Base-by-base conservation (phyloP, 768 basidiomycete genomes). In the Leccinum obscurum region DNA sequence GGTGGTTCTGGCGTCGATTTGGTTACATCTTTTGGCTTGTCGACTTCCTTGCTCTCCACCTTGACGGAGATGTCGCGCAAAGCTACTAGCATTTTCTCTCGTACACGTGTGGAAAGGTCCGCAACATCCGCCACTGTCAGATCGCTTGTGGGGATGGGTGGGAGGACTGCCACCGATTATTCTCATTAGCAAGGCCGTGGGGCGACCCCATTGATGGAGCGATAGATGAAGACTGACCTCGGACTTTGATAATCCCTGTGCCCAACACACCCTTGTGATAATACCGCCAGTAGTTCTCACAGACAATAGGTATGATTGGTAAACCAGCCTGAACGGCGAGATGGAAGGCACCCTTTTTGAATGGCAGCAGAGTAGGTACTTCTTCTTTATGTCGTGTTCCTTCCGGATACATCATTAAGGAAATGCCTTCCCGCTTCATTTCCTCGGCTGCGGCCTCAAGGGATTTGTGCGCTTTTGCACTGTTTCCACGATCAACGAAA, bases 301-400 rank as follows among this genome's bases (percentile, higher is more conserved):
- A 86, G 3, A 98, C 88, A 55, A 99, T 83, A 6, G 97, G 96
- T 32, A 92, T 83, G 68, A 99, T 88, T 6, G 97, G 96, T 51
- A 98, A 83, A 32, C 90, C 86, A 13, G 93, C 87, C 75, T 95
- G 88, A 26, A 98, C 82, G 30, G 97, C 97, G 54, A 98, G 83
- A 72, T 98, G 95, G 81, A 98, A 98, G 3, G 94, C 95, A 44
- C 97, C 97, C 75, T 98, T 99, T 81, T 99, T 99, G 80, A 99
- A 88, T 3, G 93, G 89, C 6, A 91, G 80, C 71, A 99, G 76
- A 34, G 84, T 81, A 8, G 89, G 83, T 34, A 80, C 76, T 62
- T 87, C 79, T 22, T 82, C 81, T 59, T 83, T 83, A 49, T 92
- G 86, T 37, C 96, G 86, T 11, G 97, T 99, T 32, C 97, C 97